A percentile compares a stretch with the other conserved stretches of the same genome.
Evolutionary conservation across 441 rosid species (phyloP).

Genomic region (Pelargonium australe): DNA sequence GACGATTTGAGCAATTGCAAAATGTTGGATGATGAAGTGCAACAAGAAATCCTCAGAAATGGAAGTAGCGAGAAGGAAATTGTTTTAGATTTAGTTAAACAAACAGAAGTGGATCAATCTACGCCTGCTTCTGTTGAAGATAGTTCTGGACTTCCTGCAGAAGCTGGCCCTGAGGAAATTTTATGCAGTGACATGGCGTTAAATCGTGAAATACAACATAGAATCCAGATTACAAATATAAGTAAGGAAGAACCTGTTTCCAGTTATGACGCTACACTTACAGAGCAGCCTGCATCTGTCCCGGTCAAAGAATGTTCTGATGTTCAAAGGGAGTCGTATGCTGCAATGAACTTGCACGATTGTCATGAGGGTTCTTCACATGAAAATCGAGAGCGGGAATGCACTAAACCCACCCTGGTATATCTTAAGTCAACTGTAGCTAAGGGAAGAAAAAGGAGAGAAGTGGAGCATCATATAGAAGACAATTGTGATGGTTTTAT

Average conservation of each 20-base stretch:
- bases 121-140: slow-evolving; percentile 19
- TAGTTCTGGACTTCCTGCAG: slow-evolving; percentile 27
- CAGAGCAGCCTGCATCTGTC: slow-evolving; percentile 18
- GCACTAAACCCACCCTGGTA: slow-evolving; percentile 20
- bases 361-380: slow-evolving; percentile 30
- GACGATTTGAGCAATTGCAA: slow-evolving; percentile 15
- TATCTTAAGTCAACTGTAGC: slow-evolving; percentile 18
- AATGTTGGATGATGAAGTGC: slow-evolving; percentile 19
- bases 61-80: slow-evolving; percentile 23
- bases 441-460: slow-evolving; percentile 51
- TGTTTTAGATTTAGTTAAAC: slow-evolving; percentile 10
- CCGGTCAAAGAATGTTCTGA: slow-evolving; percentile 25
- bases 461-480: slow-evolving; percentile 38
- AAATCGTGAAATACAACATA: slow-evolving; percentile 26
- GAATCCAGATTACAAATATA: slow-evolving; percentile 21
- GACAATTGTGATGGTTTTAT: slow-evolving; percentile 44
- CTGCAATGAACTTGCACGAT: slow-evolving; percentile 20
- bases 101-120: slow-evolving; percentile 15
- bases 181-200: slow-evolving; percentile 23
- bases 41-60: slow-evolving; percentile 24
- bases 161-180: slow-evolving; percentile 19
- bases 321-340: slow-evolving; percentile 27
- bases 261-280: slow-evolving; percentile 10
- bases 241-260: slow-evolving; percentile 15
- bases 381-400: slow-evolving; percentile 19